Conservation (phyloP, 2,329 filamentous ascomycete genomes). For the Arthrobotrys sphaeroides region DNA sequence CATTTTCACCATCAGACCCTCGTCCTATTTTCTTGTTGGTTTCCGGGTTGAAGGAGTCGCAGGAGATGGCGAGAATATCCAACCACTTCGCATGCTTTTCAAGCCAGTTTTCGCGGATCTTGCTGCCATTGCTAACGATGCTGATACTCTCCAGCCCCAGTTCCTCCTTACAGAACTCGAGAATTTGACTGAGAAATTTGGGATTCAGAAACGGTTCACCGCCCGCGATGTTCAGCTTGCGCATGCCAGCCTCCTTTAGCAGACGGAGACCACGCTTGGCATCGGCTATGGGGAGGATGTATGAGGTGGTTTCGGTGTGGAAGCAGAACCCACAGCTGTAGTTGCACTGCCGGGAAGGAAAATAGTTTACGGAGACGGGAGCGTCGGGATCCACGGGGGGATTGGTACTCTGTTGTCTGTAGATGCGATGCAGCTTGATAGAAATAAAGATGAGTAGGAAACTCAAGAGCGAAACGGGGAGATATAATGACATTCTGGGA, state of each 20-base stretch:
- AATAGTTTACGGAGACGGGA: not conserved
- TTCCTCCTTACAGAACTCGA: constrained; percentile 65
- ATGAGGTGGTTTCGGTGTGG: constrained; percentile 66
- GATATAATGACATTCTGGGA: too few species aligned
- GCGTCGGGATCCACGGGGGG: not conserved
- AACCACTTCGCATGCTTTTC: constrained; percentile 62
- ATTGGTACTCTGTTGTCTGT: not conserved
- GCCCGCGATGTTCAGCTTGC: constrained; percentile 68
- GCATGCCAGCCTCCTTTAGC: constrained; percentile 66
- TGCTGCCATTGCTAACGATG: constrained; percentile 68
- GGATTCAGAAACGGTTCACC: constrained; percentile 68
- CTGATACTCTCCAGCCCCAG: constrained; percentile 66
- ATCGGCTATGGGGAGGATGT: constrained; percentile 61
- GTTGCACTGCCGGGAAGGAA: constrained; percentile 2
- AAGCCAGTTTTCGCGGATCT: constrained; percentile 64
- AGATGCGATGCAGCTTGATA: not conserved
- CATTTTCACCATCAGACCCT: constrained; percentile 62
- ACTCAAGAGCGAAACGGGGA: too few species aligned
- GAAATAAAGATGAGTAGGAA: too few species aligned
- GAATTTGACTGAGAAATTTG: constrained; percentile 62
- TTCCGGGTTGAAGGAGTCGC: constrained; percentile 66
- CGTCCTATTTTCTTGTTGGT: constrained; percentile 67
- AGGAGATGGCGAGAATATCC: constrained; percentile 68
- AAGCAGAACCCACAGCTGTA: constrained; percentile 68
- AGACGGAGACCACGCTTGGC: constrained; percentile 64